Evolutionary conservation across 768 basidiomycete genomes (phyloP).

Genomic region (Coprinellus aureogranulatus): DNA sequence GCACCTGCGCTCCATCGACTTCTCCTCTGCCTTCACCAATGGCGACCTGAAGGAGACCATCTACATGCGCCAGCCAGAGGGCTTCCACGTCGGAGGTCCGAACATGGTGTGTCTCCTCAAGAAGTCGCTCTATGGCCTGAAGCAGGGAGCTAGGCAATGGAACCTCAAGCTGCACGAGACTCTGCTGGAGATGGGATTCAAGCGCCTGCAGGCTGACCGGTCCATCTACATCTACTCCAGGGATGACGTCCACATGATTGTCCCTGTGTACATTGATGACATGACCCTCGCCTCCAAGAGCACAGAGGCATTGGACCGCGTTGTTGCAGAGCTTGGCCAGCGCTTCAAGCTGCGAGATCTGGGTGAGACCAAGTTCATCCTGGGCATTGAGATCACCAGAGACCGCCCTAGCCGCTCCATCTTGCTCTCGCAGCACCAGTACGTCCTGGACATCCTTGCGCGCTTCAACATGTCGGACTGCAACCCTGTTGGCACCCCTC

Average conservation of each 20-base stretch:
- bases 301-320: neutral
- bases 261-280: conserved; percentile 31
- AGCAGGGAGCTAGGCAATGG: conserved; percentile 39
- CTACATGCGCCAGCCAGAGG: conserved; percentile 25
- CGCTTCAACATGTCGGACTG: too few species aligned
- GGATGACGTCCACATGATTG: conserved; percentile 17
- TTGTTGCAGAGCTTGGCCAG: conserved; percentile 9
- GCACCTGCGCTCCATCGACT: conserved; percentile 30
- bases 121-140: conserved; percentile 43
- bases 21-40: conserved; percentile 26
- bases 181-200: conserved; percentile 23
- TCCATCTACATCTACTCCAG: conserved; percentile 21
- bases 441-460: too few species aligned
- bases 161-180: conserved; percentile 27
- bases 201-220: conserved; percentile 18
- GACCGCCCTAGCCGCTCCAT: conserved; percentile 16
- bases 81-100: conserved; percentile 16
- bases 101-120: conserved; percentile 18
- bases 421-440: conserved; percentile 13
- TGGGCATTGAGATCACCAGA: conserved; percentile 20
- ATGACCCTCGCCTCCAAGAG: conserved; percentile 14
- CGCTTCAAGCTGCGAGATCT: conserved; percentile 17
- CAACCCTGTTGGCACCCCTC: too few species aligned
- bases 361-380: conserved; percentile 15
- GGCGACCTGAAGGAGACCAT: conserved; percentile 9